These are phyloP conservation scores for Singerocomus rubriflavus DNA, from an alignment of 1,284 basidiomycete species.

Conservation along the genomic window DNA sequence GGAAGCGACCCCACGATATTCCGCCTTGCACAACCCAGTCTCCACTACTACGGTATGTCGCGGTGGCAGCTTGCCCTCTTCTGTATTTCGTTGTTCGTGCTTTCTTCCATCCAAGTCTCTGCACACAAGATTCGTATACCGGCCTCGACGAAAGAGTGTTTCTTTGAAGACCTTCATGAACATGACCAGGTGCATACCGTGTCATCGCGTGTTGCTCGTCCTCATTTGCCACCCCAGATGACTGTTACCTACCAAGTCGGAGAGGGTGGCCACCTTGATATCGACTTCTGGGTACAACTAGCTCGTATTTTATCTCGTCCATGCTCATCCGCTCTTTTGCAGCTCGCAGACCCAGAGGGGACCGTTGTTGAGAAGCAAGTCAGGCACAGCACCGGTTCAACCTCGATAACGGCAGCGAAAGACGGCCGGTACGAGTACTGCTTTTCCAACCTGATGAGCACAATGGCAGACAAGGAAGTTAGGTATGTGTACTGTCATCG, in stretches of 20 bases:
- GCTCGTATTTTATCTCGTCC: not conserved
- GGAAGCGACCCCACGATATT: not conserved
- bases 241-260: constrained; percentile 99
- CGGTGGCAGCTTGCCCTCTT: constrained; percentile 29
- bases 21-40: too few species aligned
- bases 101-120: constrained; percentile 44
- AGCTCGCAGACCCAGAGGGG: constrained; percentile 80
- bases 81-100: constrained; percentile 40
- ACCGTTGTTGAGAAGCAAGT: constrained; percentile 74
- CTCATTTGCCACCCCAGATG: constrained; percentile 62
- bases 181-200: constrained; percentile 77
- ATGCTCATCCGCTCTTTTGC: constrained; percentile 5
- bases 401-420: constrained; percentile 81
- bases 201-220: not conserved
- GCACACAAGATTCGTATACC: constrained; percentile 71
- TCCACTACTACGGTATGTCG: constrained; percentile 17
- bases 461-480: constrained; percentile 91
- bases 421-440: constrained; percentile 94
- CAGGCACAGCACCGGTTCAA: constrained; percentile 87
- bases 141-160: constrained; percentile 90
- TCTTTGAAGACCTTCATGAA: constrained; percentile 94
- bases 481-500: constrained; percentile 52
- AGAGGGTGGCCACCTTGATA: constrained; percentile 93
- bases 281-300: constrained; percentile 87
- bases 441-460: constrained; percentile 98